Evolutionary conservation across 2,329 filamentous ascomycete species (phyloP), one percentile per base, ranked within the genome.

Genomic region (Diaporthe eres): DNA sequence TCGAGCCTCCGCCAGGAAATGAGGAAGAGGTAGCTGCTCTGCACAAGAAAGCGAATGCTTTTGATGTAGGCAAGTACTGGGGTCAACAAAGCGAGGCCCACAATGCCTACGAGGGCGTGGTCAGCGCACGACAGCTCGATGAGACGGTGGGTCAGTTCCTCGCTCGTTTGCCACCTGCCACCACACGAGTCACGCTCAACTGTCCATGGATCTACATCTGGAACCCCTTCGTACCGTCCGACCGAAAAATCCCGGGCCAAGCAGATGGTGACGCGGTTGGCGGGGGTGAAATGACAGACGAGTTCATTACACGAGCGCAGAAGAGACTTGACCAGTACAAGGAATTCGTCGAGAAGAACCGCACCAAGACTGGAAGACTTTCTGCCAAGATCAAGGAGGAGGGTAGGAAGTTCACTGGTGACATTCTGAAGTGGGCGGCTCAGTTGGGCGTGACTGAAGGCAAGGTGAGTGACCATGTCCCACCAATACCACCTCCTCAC

Each of bases 131-230:
- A 4, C 60, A 63, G 60, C 60, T 63, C n/a, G 5, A 44, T 2
- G 60, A 67, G 63, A 51, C 44, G 63, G 44, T 68, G 44, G 44
- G 22, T 39, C 63, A 68, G 44, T 68, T 51, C 31, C 63, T 68
- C 7, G 28, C 44, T 28, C 44, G 63, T 37, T 22, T 51, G 8
- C 44, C 63, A 25, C 63, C 44, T 22, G 28, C 42, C 2, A 68
- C 63, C 13, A 51, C 44, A 39, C 19, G 31, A 25, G 44, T 68
- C 63, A 68, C 44, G 44, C 12, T 10, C 12, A 22, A 25, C 28
- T 68, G 63, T n/a, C 63, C 28, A 25, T 68, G 44, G 31, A 51
- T 68, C 63, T 68, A 68, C 44, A 68, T 37, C 44, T 68, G 63
- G 28, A 68, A 68, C 31, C 63, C 44, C 37, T 51, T 47, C 12